Percentiles rank a stretch among this genome's conserved stretches.
Conservation (phyloP, 2,329 filamentous ascomycete genomes). For the Diaporthe vexans region DNA sequence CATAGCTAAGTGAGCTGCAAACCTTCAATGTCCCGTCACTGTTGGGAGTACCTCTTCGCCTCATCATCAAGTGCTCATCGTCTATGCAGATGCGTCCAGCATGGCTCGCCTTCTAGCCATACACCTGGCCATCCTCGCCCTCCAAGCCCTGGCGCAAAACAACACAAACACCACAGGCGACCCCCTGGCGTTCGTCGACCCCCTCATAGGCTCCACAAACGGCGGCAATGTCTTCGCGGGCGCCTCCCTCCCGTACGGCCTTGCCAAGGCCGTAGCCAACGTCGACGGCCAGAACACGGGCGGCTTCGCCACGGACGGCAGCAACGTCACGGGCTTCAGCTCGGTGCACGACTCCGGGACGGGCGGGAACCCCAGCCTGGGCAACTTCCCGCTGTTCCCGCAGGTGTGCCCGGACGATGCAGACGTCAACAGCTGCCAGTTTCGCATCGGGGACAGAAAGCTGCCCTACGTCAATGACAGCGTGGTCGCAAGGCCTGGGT, state of each 20-base stretch:
- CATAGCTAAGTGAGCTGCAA: not conserved
- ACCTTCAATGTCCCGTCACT: not conserved
- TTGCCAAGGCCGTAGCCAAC: conserved; percentile 70
- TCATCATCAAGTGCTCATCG: not conserved
- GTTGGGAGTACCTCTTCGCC: not conserved
- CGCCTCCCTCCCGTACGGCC: conserved; percentile 67
- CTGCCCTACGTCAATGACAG: conserved; percentile 56
- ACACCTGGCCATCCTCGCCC: not conserved
- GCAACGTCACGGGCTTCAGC: conserved; percentile 65
- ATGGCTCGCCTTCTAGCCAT: not conserved
- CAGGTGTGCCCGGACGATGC: conserved; percentile 57
- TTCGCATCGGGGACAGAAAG: conserved; percentile 62
- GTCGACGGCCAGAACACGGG: conserved; percentile 61
- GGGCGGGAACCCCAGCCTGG: conserved; percentile 59
- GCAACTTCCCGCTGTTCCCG: conserved; percentile 62
- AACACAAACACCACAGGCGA: conserved; percentile 34
- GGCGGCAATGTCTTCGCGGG: conserved; percentile 72
- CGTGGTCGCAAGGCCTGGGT: conserved; percentile 65
- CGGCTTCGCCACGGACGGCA: conserved; percentile 62
- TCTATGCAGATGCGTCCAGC: not conserved
- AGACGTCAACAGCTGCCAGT: conserved; percentile 69
- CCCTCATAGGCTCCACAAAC: conserved; percentile 67
- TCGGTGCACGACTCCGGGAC: conserved; percentile 60
- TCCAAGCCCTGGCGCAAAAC: conserved; percentile 5
- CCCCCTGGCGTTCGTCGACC: conserved; percentile 54